Evolutionary conservation across 1,284 basidiomycete species (phyloP).

Genomic region (Leccinum griseonigrum): DNA sequence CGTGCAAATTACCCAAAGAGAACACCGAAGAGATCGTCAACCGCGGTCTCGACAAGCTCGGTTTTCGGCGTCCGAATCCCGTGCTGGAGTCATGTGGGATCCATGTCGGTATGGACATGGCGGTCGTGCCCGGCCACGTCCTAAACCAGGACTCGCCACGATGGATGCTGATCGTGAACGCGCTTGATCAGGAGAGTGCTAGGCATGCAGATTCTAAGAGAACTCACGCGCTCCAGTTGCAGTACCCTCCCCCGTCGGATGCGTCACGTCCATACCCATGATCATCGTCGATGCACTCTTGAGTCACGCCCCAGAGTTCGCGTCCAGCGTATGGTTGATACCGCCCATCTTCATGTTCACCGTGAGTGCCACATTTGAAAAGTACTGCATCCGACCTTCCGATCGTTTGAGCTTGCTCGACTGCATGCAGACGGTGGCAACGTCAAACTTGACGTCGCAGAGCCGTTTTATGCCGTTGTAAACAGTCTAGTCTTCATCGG

Average conservation of each 20-base stretch:
- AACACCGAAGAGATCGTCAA: slow-evolving; percentile 60
- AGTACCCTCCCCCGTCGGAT: slow-evolving; percentile 54
- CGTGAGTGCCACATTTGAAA: slow-evolving; percentile 37
- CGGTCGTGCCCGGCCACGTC: slow-evolving; percentile 58
- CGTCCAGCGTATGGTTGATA: slow-evolving; percentile 67
- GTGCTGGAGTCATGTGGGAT: slow-evolving; percentile 57
- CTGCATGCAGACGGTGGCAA: slow-evolving; percentile 70
- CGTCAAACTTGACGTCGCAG: slow-evolving; percentile 61
- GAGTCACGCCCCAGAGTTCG: slow-evolving; percentile 53
- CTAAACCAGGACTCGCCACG: slow-evolving; percentile 41
- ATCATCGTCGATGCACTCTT: slow-evolving; percentile 64
- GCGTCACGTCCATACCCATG: slow-evolving; percentile 80
- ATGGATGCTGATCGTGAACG: slow-evolving; percentile 49
- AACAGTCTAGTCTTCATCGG: slow-evolving; percentile 62
- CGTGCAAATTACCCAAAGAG: slow-evolving; percentile 64
- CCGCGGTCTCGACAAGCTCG: slow-evolving; percentile 58
- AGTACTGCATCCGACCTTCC: slow-evolving; percentile 41
- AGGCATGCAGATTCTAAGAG: neutral
- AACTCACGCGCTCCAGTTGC: slow-evolving; percentile 49
- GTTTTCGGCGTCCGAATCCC: slow-evolving; percentile 48
- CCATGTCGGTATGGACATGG: slow-evolving; percentile 61
- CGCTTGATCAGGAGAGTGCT: neutral
- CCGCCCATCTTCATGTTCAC: slow-evolving; percentile 82
- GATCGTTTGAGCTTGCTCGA: slow-evolving; percentile 53
- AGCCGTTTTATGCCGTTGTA: slow-evolving; percentile 72